A percentile compares a stretch with the other conserved stretches of the same genome.
These are phyloP conservation scores for Usnea hakonensis DNA, from an alignment of 495 filamentous ascomycete genomes.

Conservation along the genomic window DNA sequence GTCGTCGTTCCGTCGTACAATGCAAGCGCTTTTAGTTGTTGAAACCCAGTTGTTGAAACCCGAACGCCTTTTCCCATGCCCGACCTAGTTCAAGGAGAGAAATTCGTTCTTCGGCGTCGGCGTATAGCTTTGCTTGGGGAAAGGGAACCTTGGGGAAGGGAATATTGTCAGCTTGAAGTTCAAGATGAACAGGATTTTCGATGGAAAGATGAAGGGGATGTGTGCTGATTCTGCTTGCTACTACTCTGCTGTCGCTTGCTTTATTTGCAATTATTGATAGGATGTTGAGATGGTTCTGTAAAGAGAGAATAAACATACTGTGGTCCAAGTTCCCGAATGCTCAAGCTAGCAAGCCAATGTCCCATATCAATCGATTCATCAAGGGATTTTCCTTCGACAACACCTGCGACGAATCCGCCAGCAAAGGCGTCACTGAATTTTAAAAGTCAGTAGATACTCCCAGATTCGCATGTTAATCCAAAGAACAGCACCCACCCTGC, in stretches of 20 bases:
- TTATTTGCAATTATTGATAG: neutral
- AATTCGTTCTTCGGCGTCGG: slow-evolving; percentile 20
- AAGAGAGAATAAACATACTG: slow-evolving; percentile 56
- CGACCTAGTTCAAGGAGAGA: neutral
- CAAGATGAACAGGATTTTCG: neutral
- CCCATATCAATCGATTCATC: slow-evolving; percentile 75
- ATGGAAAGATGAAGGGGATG: neutral
- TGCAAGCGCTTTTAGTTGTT: slow-evolving; percentile 27
- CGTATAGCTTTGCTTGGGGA: slow-evolving; percentile 71
- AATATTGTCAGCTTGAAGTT: slow-evolving; percentile 10
- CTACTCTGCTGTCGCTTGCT: neutral
- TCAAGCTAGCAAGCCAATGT: slow-evolving; percentile 87
- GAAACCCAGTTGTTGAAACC: slow-evolving; percentile 31
- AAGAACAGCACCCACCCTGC: slow-evolving; percentile 54
- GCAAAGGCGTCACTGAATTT: slow-evolving; percentile 77
- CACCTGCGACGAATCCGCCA: slow-evolving; percentile 82
- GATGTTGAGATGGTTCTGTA: neutral
- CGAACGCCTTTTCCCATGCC: slow-evolving; percentile 21
- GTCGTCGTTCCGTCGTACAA: slow-evolving; percentile 13
- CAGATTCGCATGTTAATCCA: neutral
- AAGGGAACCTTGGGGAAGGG: slow-evolving; percentile 54
- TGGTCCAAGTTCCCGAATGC: slow-evolving; percentile 89
- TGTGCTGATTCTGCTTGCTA: neutral
- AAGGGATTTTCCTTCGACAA: slow-evolving; percentile 74
- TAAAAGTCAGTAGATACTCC: neutral